These are phyloP conservation scores for Prunus dulcis DNA, from an alignment of 306 rosid genomes.

Conservation along the genomic window DNA sequence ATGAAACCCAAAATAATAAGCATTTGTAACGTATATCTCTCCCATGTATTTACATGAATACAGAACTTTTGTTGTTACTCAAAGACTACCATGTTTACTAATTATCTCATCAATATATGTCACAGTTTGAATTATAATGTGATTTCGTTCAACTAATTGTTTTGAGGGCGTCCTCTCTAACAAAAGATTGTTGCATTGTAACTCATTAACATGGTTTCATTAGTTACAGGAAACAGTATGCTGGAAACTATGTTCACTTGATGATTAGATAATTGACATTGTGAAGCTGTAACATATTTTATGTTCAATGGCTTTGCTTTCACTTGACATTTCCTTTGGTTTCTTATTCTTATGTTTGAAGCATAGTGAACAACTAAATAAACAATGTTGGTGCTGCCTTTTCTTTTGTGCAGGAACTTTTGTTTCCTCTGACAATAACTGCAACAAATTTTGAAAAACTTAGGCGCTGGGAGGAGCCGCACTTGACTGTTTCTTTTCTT, in stretches of 20 bases:
- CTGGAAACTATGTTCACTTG: background rate
- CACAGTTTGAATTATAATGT: background rate
- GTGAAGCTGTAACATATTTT: background rate
- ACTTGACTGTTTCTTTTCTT: slow-evolving; percentile 74
- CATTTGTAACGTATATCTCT: too few relatives aligned
- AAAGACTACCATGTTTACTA: too few relatives aligned
- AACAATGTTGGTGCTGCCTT: slow-evolving; percentile 14
- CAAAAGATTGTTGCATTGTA: background rate
- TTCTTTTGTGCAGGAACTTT: slow-evolving; percentile 68
- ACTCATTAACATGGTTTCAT: background rate
- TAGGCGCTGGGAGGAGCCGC: slow-evolving; percentile 91
- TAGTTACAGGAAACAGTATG: background rate
- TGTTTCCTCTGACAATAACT: slow-evolving; percentile 59
- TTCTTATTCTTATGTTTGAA: background rate
- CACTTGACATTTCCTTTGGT: background rate
- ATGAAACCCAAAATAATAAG: too few relatives aligned
- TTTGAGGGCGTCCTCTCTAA: background rate
- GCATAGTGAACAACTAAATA: background rate
- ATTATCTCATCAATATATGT: background rate
- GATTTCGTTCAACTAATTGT: background rate
- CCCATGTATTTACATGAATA: too few relatives aligned
- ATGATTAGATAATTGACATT: background rate
- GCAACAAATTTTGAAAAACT: slow-evolving; percentile 64
- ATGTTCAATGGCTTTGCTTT: background rate
- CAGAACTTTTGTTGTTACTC: too few relatives aligned